A percentile compares a stretch with the other conserved stretches of the same genome.
These are phyloP conservation scores for Tirmania nivea DNA, from an alignment of 495 filamentous ascomycete species.

Conservation along the genomic window DNA sequence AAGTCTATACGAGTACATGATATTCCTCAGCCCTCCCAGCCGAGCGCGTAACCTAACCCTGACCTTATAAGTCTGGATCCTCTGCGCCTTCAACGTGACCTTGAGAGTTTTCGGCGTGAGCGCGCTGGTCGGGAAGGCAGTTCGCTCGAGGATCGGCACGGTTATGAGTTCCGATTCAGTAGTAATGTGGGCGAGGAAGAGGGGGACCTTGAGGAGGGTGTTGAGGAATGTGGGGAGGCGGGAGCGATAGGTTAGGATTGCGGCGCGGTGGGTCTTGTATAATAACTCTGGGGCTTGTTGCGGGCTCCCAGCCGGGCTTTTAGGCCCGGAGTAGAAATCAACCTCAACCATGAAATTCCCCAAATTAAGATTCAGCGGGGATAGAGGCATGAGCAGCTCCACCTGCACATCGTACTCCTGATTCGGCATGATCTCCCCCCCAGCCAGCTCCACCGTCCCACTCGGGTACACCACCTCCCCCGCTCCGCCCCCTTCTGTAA, in stretches of 20 bases:
- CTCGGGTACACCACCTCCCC: not conserved
- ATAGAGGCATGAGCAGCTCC: slow-evolving; percentile 36
- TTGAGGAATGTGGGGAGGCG: slow-evolving; percentile 31
- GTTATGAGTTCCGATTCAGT: slow-evolving; percentile 33
- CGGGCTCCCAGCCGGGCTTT: slow-evolving; percentile 8
- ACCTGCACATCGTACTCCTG: slow-evolving; percentile 45
- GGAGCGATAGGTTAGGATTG: slow-evolving; percentile 44
- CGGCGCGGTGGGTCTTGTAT: slow-evolving; percentile 31
- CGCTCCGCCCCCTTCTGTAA: not conserved
- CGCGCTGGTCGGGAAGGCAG: slow-evolving; percentile 33
- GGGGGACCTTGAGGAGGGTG: slow-evolving; percentile 25
- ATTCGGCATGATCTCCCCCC: slow-evolving; percentile 23
- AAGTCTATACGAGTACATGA: slow-evolving; percentile 65
- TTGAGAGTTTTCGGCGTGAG: slow-evolving; percentile 24
- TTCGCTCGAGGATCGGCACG: slow-evolving; percentile 47
- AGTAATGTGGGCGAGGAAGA: slow-evolving; percentile 23
- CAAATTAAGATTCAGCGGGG: slow-evolving; percentile 32
- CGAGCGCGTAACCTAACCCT: slow-evolving; percentile 44
- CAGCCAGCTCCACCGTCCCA: not conserved
- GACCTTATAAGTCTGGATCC: slow-evolving; percentile 53
- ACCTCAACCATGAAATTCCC: slow-evolving; percentile 94
- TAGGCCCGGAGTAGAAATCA: slow-evolving; percentile 33
- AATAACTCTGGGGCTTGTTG: not conserved
- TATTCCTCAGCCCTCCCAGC: slow-evolving; percentile 54
- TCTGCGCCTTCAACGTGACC: slow-evolving; percentile 35